Base-by-base conservation (phyloP, 192 early-diverging fungal genomes). In the Funneliformis geosporum region DNA sequence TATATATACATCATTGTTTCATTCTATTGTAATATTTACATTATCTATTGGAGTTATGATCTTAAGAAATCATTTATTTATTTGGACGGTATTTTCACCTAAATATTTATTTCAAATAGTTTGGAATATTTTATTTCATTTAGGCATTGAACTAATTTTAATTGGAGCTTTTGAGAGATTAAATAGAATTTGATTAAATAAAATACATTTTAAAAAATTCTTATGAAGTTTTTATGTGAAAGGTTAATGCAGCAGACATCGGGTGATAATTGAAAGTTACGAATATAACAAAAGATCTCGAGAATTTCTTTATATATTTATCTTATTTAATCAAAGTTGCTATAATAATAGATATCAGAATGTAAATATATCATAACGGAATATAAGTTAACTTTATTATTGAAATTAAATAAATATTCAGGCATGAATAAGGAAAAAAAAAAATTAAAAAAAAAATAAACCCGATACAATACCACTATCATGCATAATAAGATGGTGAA, bases 61-160 rank as follows among this genome's bases (percentile, higher is more conserved):
- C 16, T 82, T 92, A 68, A 84, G 92, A 21, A 86, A 90, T 23
- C 93, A 95, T 67, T 80, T 93, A 44, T 95, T 95, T 81, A 92
- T 95, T 62, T 95, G 92, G 92, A 93, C 93, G 0, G 93, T 95
- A 8, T 95, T 95, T 79, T 95, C 93, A 69, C 93, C 93, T 40
- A 92, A 92, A 66, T 93, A 92, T 47, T 84, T 95, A 68, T 95
- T 92, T 80, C 92, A 93, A 80, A 84, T 91, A 21, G 88, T 87
- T 18, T 95, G 93, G 93, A 87, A 87, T 11, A 83, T 82, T 1
- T 60, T 88, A 1, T 85, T 81, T 69, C 86, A 87, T 73, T 82
- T 82, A 33, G 38, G 80, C 1, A 60, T 85, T 0, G 86, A 89
- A 59, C 69, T 86, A 21, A 39, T 84, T 8, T 23, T 81, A 2